Evolutionary conservation across 2,329 filamentous ascomycete genomes (phyloP).

Genomic region (Trematosphaeria pertusa): DNA sequence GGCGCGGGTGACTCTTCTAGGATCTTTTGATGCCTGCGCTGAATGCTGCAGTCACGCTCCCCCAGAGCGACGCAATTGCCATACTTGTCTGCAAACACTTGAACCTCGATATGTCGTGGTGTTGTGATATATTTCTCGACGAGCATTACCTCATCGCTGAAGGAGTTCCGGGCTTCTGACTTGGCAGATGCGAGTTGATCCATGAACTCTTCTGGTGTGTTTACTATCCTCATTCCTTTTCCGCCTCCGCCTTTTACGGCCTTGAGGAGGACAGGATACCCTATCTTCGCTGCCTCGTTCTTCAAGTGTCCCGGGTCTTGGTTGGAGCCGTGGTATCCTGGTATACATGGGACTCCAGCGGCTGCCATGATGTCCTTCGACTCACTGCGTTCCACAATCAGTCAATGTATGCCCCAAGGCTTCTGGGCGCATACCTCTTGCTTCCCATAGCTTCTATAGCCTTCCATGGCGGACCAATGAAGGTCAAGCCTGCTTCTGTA

Average conservation of each 20-base stretch:
- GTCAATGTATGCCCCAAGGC: neutral
- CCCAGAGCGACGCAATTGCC: constrained; percentile 70
- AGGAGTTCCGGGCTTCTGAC: constrained; percentile 68
- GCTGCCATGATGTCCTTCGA: constrained; percentile 97
- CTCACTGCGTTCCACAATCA: constrained; percentile 53
- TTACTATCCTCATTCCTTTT: constrained; percentile 74
- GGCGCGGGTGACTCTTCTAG: constrained; percentile 71
- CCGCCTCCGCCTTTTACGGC: constrained; percentile 70
- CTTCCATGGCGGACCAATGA: constrained; percentile 86
- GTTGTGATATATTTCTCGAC: constrained; percentile 74
- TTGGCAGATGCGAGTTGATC: constrained; percentile 69
- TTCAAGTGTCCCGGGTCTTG: constrained; percentile 72
- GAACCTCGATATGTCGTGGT: constrained; percentile 71
- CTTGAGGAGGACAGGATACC: constrained; percentile 70
- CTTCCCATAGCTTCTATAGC: constrained; percentile 87
- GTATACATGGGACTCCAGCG: constrained; percentile 95
- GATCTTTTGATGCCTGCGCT: constrained; percentile 71
- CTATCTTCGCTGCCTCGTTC: constrained; percentile 74
- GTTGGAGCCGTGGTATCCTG: constrained; percentile 89
- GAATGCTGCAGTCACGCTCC: constrained; percentile 71
- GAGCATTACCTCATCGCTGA: constrained; percentile 71
- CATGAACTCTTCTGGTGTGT: constrained; percentile 63
- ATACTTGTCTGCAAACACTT: constrained; percentile 71
- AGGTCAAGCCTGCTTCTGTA: constrained; percentile 86
- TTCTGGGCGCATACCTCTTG: constrained; percentile 67